Evolutionary conservation across 2,329 filamentous ascomycete species (phyloP).

Genomic region (Emmonsia crescens): DNA sequence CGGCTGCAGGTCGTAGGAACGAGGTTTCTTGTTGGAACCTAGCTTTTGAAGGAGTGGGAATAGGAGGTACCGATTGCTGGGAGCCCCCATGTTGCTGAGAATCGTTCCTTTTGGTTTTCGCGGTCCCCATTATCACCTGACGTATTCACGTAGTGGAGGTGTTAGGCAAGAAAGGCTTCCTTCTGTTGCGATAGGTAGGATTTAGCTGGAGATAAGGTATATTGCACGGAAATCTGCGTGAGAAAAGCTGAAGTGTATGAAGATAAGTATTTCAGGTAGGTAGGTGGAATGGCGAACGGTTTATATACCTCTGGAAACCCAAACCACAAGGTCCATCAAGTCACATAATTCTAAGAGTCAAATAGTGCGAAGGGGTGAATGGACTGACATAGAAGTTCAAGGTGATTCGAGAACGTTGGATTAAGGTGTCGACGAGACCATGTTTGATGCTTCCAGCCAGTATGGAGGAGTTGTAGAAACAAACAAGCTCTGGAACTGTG

Average conservation of each 20-base stretch:
- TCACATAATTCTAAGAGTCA: background rate
- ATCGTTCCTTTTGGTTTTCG: background rate
- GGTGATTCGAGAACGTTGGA: background rate
- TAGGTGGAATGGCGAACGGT: background rate
- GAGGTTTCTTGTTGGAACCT: background rate
- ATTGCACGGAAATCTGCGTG: background rate
- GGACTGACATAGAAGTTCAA: background rate
- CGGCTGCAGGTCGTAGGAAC: background rate
- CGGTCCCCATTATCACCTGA: background rate
- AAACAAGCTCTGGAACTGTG: background rate
- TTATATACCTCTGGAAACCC: background rate
- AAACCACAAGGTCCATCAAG: no score
- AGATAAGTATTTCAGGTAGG: background rate
- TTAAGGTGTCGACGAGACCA: background rate
- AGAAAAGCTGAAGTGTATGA: background rate
- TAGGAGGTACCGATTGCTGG: background rate
- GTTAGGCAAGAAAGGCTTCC: background rate
- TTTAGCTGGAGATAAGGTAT: background rate
- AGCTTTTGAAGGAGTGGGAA: background rate
- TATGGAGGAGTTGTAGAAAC: background rate
- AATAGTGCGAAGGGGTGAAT: background rate
- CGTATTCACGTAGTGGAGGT: background rate
- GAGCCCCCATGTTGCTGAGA: background rate
- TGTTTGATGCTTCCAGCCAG: background rate
- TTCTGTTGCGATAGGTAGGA: background rate